A percentile compares a stretch with the other conserved stretches of the same genome.
Conservation (phyloP, 345 rosid species). For the Brassica napus region DNA sequence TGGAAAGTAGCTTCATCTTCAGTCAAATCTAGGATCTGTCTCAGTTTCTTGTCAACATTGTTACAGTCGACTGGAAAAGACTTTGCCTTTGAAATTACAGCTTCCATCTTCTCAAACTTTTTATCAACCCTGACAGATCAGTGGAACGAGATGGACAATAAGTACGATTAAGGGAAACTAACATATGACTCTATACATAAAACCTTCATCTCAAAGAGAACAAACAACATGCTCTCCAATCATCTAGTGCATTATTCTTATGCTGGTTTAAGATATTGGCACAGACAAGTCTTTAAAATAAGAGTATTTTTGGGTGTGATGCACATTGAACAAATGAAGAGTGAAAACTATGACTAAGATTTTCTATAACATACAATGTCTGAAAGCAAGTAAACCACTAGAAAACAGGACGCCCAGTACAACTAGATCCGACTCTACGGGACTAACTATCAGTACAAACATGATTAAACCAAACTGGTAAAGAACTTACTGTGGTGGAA, state of each 20-base stretch:
- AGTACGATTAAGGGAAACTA: constrained; percentile 6
- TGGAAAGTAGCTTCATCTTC: constrained; percentile 93
- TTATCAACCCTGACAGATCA: constrained; percentile 57
- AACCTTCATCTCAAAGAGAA: constrained; percentile 5
- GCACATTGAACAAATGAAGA: background rate
- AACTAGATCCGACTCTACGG: constrained; percentile 15
- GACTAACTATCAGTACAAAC: constrained; percentile 24
- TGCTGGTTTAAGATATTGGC: constrained; percentile 6
- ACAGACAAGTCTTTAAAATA: constrained; percentile 3
- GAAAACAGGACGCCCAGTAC: constrained; percentile 13
- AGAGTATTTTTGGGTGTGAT: background rate
- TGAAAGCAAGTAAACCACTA: constrained; percentile 14
- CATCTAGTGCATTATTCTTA: background rate
- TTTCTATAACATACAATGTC: too few species aligned
- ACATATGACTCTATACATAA: constrained; percentile 8
- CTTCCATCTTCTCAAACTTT: constrained; percentile 65
- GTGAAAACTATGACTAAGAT: background rate
- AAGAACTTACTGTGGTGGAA: constrained; percentile 78
- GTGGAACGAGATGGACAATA: constrained; percentile 5
- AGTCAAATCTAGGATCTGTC: constrained; percentile 86
- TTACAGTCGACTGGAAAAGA: constrained; percentile 74
- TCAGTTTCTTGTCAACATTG: constrained; percentile 88
- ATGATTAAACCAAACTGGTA: constrained; percentile 19
- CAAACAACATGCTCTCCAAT: constrained; percentile 11
- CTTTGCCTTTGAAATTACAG: constrained; percentile 71